These are phyloP conservation scores for Peterozyma toletana DNA, from an alignment of 805 yeast genomes.

Conservation along the genomic window DNA sequence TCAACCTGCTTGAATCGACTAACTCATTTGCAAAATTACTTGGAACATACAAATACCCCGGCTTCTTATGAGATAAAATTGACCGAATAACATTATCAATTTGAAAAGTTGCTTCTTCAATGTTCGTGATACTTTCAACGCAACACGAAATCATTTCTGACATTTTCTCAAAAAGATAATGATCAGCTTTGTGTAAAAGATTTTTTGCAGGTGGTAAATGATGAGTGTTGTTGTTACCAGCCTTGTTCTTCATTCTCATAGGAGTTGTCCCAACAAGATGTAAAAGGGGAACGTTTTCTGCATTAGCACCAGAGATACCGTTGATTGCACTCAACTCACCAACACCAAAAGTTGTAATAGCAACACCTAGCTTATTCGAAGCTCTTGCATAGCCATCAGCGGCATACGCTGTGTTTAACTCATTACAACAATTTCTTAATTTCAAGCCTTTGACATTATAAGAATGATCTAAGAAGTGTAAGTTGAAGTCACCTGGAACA, in stretches of 20 bases:
- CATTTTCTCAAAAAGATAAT: constrained; percentile 57
- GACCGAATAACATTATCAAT: constrained; percentile 60
- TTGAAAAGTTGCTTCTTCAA: constrained; percentile 42
- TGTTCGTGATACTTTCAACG: constrained; percentile 38
- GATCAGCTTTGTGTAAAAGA: constrained; percentile 51
- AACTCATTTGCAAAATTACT: constrained; percentile 48
- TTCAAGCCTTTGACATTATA: constrained; percentile 43
- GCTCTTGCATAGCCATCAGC: constrained; percentile 84
- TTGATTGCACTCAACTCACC: constrained; percentile 84
- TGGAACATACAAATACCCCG: constrained; percentile 81
- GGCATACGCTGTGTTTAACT: constrained; percentile 82
- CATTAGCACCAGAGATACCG: constrained; percentile 76
- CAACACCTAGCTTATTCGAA: constrained; percentile 51
- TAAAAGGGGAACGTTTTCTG: constrained; percentile 72
- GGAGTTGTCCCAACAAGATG: constrained; percentile 72
- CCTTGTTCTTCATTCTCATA: too few species aligned
- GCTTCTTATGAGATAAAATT: constrained; percentile 54
- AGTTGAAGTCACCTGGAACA: constrained; percentile 75
- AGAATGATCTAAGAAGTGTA: constrained; percentile 60
- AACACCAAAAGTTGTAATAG: constrained; percentile 75
- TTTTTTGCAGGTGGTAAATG: constrained; percentile 30
- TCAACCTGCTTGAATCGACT: constrained; percentile 27
- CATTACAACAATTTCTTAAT: constrained; percentile 86
- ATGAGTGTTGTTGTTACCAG: too few species aligned
- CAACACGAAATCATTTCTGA: constrained; percentile 50